Evolutionary conservation across 2,329 filamentous ascomycete genomes (phyloP).

Genomic region (Periglandula ipomoeae): DNA sequence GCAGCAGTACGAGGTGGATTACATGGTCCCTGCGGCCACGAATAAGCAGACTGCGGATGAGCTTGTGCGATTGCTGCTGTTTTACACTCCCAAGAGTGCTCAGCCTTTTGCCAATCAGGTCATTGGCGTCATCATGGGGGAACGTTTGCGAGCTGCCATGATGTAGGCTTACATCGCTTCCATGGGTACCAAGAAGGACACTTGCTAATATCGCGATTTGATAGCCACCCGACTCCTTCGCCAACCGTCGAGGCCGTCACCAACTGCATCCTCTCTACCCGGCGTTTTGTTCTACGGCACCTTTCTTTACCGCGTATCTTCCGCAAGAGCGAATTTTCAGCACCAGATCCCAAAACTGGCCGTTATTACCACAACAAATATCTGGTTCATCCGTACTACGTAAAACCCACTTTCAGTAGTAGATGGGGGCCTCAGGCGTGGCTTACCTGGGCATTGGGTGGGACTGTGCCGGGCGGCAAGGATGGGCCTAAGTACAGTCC

Average conservation of each 20-base stretch:
- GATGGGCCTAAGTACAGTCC: not conserved
- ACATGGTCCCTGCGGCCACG: slow-evolving; percentile 1
- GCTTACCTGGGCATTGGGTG: slow-evolving; percentile 2
- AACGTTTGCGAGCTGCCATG: slow-evolving; percentile 3
- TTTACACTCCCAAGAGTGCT: not conserved
- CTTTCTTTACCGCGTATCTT: slow-evolving; percentile 2
- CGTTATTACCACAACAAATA: slow-evolving; percentile 2
- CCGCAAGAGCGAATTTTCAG: not conserved
- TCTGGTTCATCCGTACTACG: slow-evolving; percentile 5
- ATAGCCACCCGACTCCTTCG: not conserved
- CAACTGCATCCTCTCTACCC: not conserved
- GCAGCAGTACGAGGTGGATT: not conserved
- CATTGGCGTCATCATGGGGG: slow-evolving; percentile 2
- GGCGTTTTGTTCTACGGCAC: slow-evolving; percentile 2
- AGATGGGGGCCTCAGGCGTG: slow-evolving; percentile 5
- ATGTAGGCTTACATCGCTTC: too few relatives aligned
- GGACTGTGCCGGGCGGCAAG: slow-evolving; percentile 1
- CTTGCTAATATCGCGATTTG: too few relatives aligned
- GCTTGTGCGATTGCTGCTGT: slow-evolving; percentile 1
- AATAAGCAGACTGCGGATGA: slow-evolving; percentile 4
- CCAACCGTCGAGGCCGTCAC: not conserved
- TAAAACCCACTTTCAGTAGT: slow-evolving; percentile 1
- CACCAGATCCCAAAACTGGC: not conserved
- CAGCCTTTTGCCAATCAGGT: not conserved
- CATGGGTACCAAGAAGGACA: too few relatives aligned